These are phyloP conservation scores for Begonia masoniana DNA, from an alignment of 306 rosid species.

Conservation along the genomic window DNA sequence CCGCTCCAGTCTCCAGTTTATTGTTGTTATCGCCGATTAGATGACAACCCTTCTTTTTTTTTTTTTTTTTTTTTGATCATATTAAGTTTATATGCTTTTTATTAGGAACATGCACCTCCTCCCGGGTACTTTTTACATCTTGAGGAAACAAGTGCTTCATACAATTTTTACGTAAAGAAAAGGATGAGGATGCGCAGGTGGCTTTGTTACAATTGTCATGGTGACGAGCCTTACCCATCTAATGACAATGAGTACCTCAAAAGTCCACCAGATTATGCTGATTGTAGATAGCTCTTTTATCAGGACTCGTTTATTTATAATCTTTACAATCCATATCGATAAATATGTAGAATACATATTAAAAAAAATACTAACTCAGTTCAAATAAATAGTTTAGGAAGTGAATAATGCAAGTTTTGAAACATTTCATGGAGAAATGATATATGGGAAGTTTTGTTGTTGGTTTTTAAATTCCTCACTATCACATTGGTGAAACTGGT, in stretches of 20 bases:
- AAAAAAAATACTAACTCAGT: background rate
- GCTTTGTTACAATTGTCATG: constrained; percentile 81
- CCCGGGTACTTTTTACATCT: constrained; percentile 53
- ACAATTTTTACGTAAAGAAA: constrained; percentile 46
- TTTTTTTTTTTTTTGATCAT: too few species aligned
- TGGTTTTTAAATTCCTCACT: too few species aligned
- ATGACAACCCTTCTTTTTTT: too few species aligned
- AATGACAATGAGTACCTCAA: constrained; percentile 68
- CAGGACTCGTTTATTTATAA: background rate
- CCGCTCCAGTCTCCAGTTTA: too few species aligned
- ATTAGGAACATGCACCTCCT: constrained; percentile 63
- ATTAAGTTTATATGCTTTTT: too few species aligned
- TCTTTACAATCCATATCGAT: background rate
- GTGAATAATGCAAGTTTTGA: too few species aligned
- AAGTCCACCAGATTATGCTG: constrained; percentile 60
- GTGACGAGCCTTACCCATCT: constrained; percentile 64
- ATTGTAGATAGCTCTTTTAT: constrained; percentile 33
- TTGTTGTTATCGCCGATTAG: too few species aligned
- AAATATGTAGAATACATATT: background rate
- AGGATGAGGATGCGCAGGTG: constrained; percentile 82
- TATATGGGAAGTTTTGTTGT: too few species aligned
- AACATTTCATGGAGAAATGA: too few species aligned
- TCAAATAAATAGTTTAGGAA: too few species aligned
- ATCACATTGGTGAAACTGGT: too few species aligned
- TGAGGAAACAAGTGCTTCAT: constrained; percentile 25